Evolutionary conservation across 441 rosid species (phyloP).

Genomic region (Adansonia gregorii): DNA sequence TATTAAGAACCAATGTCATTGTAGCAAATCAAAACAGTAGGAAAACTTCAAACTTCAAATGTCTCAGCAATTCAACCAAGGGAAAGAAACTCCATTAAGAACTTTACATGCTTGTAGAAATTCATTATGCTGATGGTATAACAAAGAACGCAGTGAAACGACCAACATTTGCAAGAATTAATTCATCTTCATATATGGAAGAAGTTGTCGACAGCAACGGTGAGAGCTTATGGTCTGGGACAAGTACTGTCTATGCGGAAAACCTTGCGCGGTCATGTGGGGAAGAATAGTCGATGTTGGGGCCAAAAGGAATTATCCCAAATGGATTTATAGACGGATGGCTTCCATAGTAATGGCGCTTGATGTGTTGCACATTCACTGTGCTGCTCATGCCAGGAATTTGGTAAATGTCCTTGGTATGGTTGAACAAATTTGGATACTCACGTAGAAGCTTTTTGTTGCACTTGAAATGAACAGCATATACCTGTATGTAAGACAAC

Average conservation of each 20-base stretch:
- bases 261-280: constrained; percentile 71
- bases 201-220: not conserved
- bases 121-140: not conserved
- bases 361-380: constrained; percentile 81
- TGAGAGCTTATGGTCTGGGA: not conserved
- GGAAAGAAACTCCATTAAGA: not conserved
- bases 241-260: constrained; percentile 26
- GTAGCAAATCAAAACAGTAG: no score
- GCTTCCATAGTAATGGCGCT: constrained; percentile 86
- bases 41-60: no score
- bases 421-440: constrained; percentile 77
- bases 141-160: not conserved
- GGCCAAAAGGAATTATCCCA: constrained; percentile 76
- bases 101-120: not conserved
- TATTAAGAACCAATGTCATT: not conserved
- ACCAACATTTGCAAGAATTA: constrained; percentile 1
- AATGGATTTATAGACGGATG: constrained; percentile 75
- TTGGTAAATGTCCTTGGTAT: constrained; percentile 80
- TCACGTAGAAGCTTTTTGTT: constrained; percentile 80
- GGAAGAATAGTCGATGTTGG: constrained; percentile 56
- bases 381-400: constrained; percentile 62
- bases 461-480: constrained; percentile 90
- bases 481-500: constrained; percentile 51
- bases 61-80: not conserved
- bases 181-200: not conserved